phyloP scores from a whole-genome alignment of 2,329 filamentous ascomycete genomes.

The Rutstroemia sp. region DNA sequence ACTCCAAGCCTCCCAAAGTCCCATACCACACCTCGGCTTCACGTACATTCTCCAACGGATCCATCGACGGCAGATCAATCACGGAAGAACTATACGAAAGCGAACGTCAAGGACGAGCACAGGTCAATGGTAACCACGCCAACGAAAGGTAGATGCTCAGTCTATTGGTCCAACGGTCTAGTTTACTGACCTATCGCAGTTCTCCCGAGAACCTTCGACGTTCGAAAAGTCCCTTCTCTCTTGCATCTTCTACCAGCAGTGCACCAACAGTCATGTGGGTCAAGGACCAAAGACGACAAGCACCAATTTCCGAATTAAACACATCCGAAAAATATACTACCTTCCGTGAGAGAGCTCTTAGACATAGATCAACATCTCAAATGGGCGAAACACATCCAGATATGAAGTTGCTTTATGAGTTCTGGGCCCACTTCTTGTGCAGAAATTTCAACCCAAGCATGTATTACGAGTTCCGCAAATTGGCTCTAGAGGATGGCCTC shows the following conservation, averaged over 20 bases:
- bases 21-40: slow-evolving; percentile 35
- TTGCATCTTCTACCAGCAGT: slow-evolving; percentile 18
- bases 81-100: slow-evolving; percentile 37
- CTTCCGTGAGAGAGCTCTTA: slow-evolving; percentile 35
- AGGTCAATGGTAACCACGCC: slow-evolving; percentile 32
- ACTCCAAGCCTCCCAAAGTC: slow-evolving; percentile 28
- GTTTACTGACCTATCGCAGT: slow-evolving; percentile 13
- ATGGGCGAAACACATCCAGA: slow-evolving; percentile 40
- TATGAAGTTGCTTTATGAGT: slow-evolving; percentile 63
- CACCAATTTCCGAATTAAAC: slow-evolving; percentile 29
- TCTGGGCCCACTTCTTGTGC: slow-evolving; percentile 67
- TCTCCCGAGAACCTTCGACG: slow-evolving; percentile 22
- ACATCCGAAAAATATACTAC: slow-evolving; percentile 30
- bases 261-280: slow-evolving; percentile 33
- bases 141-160: slow-evolving; percentile 30
- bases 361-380: slow-evolving; percentile 31
- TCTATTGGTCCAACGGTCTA: not conserved
- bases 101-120: slow-evolving; percentile 31
- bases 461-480: slow-evolving; percentile 66
- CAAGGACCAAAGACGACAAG: slow-evolving; percentile 28
- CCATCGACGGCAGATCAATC: slow-evolving; percentile 45
- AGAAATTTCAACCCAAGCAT: slow-evolving; percentile 68
- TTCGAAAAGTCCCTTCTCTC: slow-evolving; percentile 21
- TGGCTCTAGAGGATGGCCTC: slow-evolving; percentile 57
- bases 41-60: slow-evolving; percentile 48